Evolutionary conservation across 257 asterid genomes (phyloP), one percentile per base, ranked within the genome.

Genomic region (Prunella vulgaris): DNA sequence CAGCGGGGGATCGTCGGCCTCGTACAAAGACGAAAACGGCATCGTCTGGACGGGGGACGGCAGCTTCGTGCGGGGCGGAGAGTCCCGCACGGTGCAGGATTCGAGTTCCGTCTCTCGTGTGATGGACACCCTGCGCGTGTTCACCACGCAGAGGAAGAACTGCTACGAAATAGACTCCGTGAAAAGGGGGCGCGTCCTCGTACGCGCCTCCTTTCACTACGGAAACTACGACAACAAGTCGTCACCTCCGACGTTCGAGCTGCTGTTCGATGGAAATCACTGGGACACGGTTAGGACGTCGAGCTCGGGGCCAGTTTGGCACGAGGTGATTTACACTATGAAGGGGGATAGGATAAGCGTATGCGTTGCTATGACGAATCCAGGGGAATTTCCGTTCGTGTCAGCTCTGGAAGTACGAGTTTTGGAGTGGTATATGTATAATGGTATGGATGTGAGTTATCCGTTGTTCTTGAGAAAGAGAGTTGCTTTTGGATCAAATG

Each of bases 211-310:
- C 58, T 89, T 89, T 75, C 35, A 81, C 78, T 89, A 89, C 20
- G 96, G 94, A n/a, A 87, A 89, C 56, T 87, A 89, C 27, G 96
- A 87, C 56, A 49, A 58, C 2, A 87, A 72, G 72, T 80, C 86
- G 0, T 33, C 78, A 27, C 90, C 95, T 15, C 96, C 96, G 0
- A 52, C 82, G 4, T 89, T 89, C 24, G 80, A 85, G 27, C 92
- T 89, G 38, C 84, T 71, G 8, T 84, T 78, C 21, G 94, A 85
- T 17, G 96, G 92, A 57, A 87, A 86, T 25, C 8, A 33, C 2
- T 88, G 93, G 95, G 48, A 46, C 10, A 79, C 62, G 0, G 88
- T 89, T 1, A 64, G 58, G 66, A 80, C 90, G 1, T 57, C 60
- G 6, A 52, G 14, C 14, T 7, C 5, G 7, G 59, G 59, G 28